Conservation (phyloP, 148 eudicot genomes). For the Rhododendron mucronatum region DNA sequence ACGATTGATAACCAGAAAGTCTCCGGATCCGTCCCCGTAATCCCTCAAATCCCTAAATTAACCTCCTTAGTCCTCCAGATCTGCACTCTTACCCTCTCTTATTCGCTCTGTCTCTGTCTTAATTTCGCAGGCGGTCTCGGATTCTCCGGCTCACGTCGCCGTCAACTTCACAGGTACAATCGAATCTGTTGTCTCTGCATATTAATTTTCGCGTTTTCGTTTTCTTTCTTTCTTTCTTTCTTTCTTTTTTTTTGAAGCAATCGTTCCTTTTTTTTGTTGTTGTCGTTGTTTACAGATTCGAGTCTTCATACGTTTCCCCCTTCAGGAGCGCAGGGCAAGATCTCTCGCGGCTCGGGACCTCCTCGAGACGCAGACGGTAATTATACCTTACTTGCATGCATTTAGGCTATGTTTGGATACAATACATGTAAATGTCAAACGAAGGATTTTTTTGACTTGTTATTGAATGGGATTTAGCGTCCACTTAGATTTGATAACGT, state of each 20-base stretch:
- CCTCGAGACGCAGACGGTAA: conserved; percentile 94
- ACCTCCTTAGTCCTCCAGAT: background rate
- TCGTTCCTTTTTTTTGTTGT: conserved; percentile 9
- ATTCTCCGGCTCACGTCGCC: background rate
- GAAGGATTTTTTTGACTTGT: background rate
- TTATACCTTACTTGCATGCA: conserved; percentile 62
- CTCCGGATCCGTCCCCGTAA: conserved; percentile 60
- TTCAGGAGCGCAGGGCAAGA: conserved; percentile 73
- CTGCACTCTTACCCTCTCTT: background rate
- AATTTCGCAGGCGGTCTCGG: background rate
- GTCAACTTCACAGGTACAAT: conserved; percentile 40
- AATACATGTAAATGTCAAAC: background rate
- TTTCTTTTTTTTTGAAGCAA: background rate
- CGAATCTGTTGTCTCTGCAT: too few species aligned
- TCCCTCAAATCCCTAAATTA: background rate
- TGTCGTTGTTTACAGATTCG: conserved; percentile 47
- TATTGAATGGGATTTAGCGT: background rate
- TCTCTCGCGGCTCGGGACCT: conserved; percentile 56
- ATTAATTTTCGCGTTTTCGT: background rate
- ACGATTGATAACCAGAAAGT: conserved; percentile 40
- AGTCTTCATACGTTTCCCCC: conserved; percentile 90
- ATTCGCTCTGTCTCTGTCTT: background rate
- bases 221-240: background rate
- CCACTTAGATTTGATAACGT: background rate
- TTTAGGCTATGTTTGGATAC: conserved; percentile 13